phyloP scores from a whole-genome alignment of 1,284 basidiomycete species.

The Omphalotus olearius region DNA sequence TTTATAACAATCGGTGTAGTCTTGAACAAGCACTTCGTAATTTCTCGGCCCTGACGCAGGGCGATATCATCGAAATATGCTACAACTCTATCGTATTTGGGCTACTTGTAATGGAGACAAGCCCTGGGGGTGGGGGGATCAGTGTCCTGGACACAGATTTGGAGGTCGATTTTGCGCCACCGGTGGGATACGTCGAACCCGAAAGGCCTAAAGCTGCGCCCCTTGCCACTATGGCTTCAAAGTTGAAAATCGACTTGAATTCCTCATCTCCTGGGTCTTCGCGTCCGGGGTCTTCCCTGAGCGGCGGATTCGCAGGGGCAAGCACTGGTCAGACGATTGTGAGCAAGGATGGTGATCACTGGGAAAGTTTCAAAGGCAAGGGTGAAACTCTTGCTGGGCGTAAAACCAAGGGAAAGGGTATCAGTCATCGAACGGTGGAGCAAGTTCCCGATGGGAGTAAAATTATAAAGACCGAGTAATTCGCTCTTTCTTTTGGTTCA shows the following conservation, averaged over 20 bases:
- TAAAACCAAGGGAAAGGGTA: slow-evolving; percentile 90
- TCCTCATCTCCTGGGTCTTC: slow-evolving; percentile 80
- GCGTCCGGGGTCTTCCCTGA: slow-evolving; percentile 71
- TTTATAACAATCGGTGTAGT: slow-evolving; percentile 34
- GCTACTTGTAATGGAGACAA: slow-evolving; percentile 92
- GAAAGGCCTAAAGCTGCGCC: slow-evolving; percentile 79
- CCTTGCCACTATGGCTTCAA: slow-evolving; percentile 92
- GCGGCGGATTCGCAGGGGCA: slow-evolving; percentile 59
- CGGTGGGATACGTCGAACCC: slow-evolving; percentile 86
- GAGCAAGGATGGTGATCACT: slow-evolving; percentile 73
- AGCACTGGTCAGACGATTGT: slow-evolving; percentile 43
- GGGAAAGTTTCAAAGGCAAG: slow-evolving; percentile 93
- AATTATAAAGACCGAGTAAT: slow-evolving; percentile 83
- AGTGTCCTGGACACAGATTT: slow-evolving; percentile 94
- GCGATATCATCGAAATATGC: slow-evolving; percentile 88
- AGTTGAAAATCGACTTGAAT: slow-evolving; percentile 91
- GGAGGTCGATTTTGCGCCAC: slow-evolving; percentile 82
- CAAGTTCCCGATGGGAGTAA: slow-evolving; percentile 79
- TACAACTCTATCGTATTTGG: slow-evolving; percentile 95
- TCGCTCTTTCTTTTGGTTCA: slow-evolving; percentile 1
- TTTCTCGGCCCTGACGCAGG: slow-evolving; percentile 87
- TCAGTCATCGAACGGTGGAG: slow-evolving; percentile 78
- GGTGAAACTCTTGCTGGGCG: slow-evolving; percentile 86
- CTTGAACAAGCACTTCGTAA: slow-evolving; percentile 94
- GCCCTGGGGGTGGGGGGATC: slow-evolving; percentile 87